These are phyloP conservation scores for Aureobasidium sp. DNA, from an alignment of 2,329 filamentous ascomycete species.

Conservation along the genomic window DNA sequence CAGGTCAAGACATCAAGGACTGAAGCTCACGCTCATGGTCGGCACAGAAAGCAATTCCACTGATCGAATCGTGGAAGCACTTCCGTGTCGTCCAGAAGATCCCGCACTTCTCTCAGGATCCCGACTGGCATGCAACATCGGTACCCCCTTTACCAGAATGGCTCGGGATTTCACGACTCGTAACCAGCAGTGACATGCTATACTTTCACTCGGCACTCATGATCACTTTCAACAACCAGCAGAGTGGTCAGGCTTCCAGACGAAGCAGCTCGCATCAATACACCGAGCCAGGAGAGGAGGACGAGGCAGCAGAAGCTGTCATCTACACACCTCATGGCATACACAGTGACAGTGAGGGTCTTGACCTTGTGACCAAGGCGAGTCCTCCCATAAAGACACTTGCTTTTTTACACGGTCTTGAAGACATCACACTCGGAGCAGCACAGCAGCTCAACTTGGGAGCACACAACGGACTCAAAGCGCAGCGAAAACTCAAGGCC, in stretches of 20 bases:
- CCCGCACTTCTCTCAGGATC: constrained; percentile 34
- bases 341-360: constrained; percentile 30
- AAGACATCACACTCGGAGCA: constrained; percentile 46
- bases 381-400: constrained; percentile 43
- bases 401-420: constrained; percentile 55
- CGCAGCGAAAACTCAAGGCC: constrained; percentile 43
- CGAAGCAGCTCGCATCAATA: constrained; percentile 20
- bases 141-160: constrained; percentile 46
- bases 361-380: constrained; percentile 36
- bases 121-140: constrained; percentile 39
- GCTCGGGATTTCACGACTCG: constrained; percentile 52
- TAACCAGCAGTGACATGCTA: constrained; percentile 45
- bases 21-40: background rate
- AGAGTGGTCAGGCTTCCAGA: constrained; percentile 18
- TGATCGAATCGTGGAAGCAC: constrained; percentile 50
- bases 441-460: constrained; percentile 55
- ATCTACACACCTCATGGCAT: constrained; percentile 60
- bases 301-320: constrained; percentile 43
- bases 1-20: background rate
- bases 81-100: constrained; percentile 48
- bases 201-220: constrained; percentile 56
- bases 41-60: constrained; percentile 42
- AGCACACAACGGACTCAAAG: constrained; percentile 51
- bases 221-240: constrained; percentile 41
- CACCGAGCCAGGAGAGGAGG: constrained; percentile 19